phyloP scores from a whole-genome alignment of 2,329 filamentous ascomycete species.

The Cladophialophora bantiana region DNA sequence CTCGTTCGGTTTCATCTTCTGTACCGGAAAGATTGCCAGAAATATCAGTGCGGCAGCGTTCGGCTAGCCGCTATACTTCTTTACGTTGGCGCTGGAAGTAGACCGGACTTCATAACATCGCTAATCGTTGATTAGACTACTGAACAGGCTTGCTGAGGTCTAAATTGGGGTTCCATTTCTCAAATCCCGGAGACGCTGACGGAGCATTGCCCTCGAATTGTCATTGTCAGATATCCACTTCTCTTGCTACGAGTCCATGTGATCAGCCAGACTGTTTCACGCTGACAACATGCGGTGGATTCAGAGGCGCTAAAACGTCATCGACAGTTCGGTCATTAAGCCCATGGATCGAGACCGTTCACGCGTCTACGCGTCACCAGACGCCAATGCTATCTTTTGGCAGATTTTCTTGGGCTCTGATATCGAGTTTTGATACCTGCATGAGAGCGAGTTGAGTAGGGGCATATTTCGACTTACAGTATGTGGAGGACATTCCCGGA shows the following conservation, averaged over 20 bases:
- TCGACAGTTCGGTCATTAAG: not conserved
- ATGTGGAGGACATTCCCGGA: not conserved
- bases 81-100: not conserved
- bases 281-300: not conserved
- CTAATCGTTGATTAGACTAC: not conserved
- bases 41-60: too few relatives aligned
- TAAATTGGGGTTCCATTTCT: not conserved
- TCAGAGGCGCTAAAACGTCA: not conserved
- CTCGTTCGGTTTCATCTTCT: too few relatives aligned
- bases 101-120: not conserved
- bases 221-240: not conserved
- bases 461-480: not conserved
- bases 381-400: not conserved
- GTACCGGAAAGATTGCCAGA: too few relatives aligned
- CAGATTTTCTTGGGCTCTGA: not conserved
- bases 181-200: not conserved
- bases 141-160: not conserved
- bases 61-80: too few relatives aligned
- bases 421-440: not conserved
- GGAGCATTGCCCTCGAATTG: not conserved
- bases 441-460: not conserved
- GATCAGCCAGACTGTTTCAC: not conserved
- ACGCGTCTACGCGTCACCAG: not conserved
- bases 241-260: not conserved
- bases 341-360: not conserved